Evolutionary conservation across 2,329 filamentous ascomycete species (phyloP).

Genomic region (Fusarium albosuccineum): DNA sequence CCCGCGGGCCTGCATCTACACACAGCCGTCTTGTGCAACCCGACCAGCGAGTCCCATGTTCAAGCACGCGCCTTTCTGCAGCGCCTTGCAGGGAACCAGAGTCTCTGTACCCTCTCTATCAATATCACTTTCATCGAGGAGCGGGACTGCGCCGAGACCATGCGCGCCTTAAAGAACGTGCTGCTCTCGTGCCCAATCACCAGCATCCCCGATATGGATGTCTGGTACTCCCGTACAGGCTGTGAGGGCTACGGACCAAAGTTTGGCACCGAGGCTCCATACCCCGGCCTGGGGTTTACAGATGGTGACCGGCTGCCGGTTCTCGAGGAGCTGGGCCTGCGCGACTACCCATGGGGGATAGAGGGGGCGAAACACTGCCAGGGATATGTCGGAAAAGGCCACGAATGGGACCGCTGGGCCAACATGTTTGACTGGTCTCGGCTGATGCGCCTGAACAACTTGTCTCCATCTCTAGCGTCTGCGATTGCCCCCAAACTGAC

Average conservation of each 20-base stretch:
- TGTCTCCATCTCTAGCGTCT: not conserved
- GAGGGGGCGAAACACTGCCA: not conserved
- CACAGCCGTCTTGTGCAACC: conserved; percentile 12
- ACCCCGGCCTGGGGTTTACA: conserved; percentile 13
- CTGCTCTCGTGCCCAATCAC: conserved; percentile 25
- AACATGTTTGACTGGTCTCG: conserved; percentile 22
- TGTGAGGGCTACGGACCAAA: not conserved
- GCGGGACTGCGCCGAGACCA: conserved; percentile 20
- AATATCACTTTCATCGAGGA: conserved; percentile 10
- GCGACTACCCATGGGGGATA: conserved; percentile 17
- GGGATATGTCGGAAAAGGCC: conserved; percentile 7
- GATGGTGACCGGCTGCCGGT: conserved; percentile 14
- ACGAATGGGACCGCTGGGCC: conserved; percentile 13
- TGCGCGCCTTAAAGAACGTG: conserved; percentile 17
- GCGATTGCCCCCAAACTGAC: conserved; percentile 12
- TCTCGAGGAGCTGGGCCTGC: conserved; percentile 16
- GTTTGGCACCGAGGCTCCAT: not conserved
- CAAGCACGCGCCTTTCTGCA: conserved; percentile 9
- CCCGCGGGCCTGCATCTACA: conserved; percentile 2
- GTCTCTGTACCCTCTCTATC: conserved; percentile 12
- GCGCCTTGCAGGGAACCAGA: conserved; percentile 4
- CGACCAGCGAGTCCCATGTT: conserved; percentile 3
- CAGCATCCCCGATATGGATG: conserved; percentile 6
- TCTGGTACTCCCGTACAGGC: conserved; percentile 12
- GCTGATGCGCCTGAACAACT: conserved; percentile 3